phyloP scores from a whole-genome alignment of 2,329 filamentous ascomycete genomes.

The Gremmenia infestans region DNA sequence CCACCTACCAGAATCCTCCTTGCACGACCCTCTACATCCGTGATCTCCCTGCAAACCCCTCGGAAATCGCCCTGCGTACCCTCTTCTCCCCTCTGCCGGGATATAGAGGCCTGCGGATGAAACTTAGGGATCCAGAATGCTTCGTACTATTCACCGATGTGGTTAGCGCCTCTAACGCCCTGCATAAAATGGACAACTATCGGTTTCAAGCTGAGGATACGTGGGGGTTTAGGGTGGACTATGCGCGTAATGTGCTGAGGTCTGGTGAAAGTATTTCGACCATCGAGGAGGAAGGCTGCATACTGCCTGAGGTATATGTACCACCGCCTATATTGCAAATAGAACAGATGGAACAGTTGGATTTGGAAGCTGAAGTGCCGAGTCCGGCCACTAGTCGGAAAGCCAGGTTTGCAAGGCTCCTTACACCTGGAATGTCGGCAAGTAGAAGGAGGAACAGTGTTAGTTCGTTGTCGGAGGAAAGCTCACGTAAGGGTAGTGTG shows the following conservation, averaged over 20 bases:
- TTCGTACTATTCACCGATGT: constrained; percentile 7
- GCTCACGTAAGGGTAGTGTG: not conserved
- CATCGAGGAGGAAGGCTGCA: constrained; percentile 4
- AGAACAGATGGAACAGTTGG: not conserved
- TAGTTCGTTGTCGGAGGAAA: not conserved
- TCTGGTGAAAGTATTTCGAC: not conserved
- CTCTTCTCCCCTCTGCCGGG: constrained; percentile 3
- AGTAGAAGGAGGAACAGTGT: not conserved
- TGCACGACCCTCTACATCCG: constrained; percentile 8
- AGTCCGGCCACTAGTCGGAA: not conserved
- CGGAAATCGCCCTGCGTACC: constrained; percentile 5
- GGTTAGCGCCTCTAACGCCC: not conserved
- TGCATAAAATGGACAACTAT: constrained; percentile 5
- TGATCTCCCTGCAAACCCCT: constrained; percentile 4
- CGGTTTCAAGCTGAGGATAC: constrained; percentile 6
- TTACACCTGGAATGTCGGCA: not conserved
- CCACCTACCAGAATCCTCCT: constrained; percentile 8
- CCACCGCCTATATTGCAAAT: not conserved
- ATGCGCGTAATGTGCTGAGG: constrained; percentile 1
- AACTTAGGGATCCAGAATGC: constrained; percentile 9
- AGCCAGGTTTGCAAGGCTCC: not conserved
- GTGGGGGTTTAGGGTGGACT: constrained; percentile 10
- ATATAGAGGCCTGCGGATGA: constrained; percentile 7
- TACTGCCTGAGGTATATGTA: not conserved
- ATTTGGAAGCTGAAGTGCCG: not conserved